Percentiles rank a stretch among this genome's conserved stretches.
Conservation (phyloP, 2,329 filamentous ascomycete species). For the Fusarium verrucosum region DNA sequence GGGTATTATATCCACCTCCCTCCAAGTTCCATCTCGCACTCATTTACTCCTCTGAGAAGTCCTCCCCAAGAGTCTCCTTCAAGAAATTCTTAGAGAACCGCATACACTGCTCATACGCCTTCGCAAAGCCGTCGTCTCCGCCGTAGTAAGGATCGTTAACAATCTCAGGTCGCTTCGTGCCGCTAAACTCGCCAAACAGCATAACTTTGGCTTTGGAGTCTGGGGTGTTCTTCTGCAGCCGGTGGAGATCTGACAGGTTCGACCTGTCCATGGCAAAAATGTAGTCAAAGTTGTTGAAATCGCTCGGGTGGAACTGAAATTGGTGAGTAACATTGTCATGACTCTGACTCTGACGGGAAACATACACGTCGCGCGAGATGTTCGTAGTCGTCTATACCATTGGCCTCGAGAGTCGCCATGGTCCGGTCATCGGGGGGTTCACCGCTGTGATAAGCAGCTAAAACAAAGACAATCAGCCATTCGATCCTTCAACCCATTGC, state of each 20-base stretch:
- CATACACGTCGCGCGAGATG: slow-evolving; percentile 80
- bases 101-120: slow-evolving; percentile 84
- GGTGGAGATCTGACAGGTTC: slow-evolving; percentile 77
- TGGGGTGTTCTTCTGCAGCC: slow-evolving; percentile 66
- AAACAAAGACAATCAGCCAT: slow-evolving; percentile 10
- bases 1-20: slow-evolving; percentile 38
- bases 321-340: slow-evolving; percentile 8
- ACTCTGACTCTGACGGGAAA: not conserved
- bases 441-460: slow-evolving; percentile 83
- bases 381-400: slow-evolving; percentile 80
- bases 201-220: slow-evolving; percentile 72
- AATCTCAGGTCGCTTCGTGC: slow-evolving; percentile 70
- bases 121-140: slow-evolving; percentile 80
- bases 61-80: slow-evolving; percentile 57
- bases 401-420: slow-evolving; percentile 76
- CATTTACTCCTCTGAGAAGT: slow-evolving; percentile 14
- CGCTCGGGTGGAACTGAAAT: slow-evolving; percentile 64
- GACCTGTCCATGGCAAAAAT: slow-evolving; percentile 92
- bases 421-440: slow-evolving; percentile 83
- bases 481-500: not conserved
- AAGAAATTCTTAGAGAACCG: slow-evolving; percentile 83
- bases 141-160: slow-evolving; percentile 94
- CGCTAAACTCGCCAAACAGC: slow-evolving; percentile 86
- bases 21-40: not conserved
- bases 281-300: slow-evolving; percentile 90